phyloP scores from a whole-genome alignment of 768 basidiomycete genomes.

The Termitomyces sp. region DNA sequence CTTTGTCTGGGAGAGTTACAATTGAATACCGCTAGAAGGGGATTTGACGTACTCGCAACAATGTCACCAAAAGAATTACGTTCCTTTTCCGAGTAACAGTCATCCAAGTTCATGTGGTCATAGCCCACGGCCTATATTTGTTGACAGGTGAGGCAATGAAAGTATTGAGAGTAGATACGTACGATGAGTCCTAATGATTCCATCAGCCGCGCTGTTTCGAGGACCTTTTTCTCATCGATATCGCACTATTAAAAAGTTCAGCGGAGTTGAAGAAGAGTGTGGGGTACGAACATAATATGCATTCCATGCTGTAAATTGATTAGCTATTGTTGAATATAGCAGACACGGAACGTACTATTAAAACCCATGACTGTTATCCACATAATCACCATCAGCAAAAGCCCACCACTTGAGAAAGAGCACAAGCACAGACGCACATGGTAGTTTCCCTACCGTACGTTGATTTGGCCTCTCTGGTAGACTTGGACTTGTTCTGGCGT shows the following conservation, averaged over 20 bases:
- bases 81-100: conserved; percentile 58
- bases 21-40: not conserved
- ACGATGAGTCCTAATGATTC: conserved; percentile 44
- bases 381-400: not conserved
- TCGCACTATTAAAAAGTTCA: conserved; percentile 37
- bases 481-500: not conserved
- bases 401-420: not conserved
- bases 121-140: conserved; percentile 49
- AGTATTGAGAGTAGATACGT: conserved; percentile 6
- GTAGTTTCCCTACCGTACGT: conserved; percentile 1
- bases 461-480: not conserved
- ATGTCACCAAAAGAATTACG: conserved; percentile 47
- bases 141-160: not conserved
- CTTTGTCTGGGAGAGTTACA: conserved; percentile 8
- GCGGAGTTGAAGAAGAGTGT: not conserved
- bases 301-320: conserved; percentile 51
- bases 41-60: conserved; percentile 36
- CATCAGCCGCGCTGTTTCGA: conserved; percentile 45
- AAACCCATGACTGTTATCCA: conserved; percentile 48
- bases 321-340: not conserved
- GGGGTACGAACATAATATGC: conserved; percentile 48
- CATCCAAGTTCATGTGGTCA: conserved; percentile 56
- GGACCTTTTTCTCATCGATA: conserved; percentile 49
- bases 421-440: not conserved
- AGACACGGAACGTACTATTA: conserved; percentile 43